Conservation (phyloP, 2,329 filamentous ascomycete species). For the Fusarium verrucosum region DNA sequence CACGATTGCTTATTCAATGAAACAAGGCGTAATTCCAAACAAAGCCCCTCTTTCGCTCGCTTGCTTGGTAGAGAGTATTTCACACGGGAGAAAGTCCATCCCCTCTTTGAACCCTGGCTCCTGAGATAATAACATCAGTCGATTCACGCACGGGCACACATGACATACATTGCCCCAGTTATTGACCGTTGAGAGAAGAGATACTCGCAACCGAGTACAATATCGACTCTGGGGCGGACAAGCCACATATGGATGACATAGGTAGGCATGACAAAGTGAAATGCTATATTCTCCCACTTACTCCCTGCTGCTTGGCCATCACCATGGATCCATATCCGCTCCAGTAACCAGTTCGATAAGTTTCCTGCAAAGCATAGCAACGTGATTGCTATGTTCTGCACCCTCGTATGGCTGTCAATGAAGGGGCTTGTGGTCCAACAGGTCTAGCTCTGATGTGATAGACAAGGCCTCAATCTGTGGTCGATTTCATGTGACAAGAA, state of each 20-base stretch:
- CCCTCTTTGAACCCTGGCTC: constrained; percentile 12
- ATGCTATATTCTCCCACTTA: constrained; percentile 9
- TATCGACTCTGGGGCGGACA: not conserved
- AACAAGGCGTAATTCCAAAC: not conserved
- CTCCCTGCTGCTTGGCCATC: not conserved
- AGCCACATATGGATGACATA: constrained; percentile 4
- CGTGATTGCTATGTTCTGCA: constrained; percentile 5
- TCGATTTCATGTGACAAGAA: constrained; percentile 22
- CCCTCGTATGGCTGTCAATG: constrained; percentile 4
- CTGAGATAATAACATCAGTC: constrained; percentile 25
- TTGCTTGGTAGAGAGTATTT: constrained; percentile 1
- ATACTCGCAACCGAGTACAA: constrained; percentile 5
- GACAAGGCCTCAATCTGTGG: constrained; percentile 4
- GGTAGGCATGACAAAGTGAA: constrained; percentile 8
- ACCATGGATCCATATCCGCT: not conserved
- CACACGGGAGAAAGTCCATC: constrained; percentile 14
- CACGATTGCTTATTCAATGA: not conserved
- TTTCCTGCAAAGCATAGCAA: not conserved
- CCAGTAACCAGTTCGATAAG: not conserved
- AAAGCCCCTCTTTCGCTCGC: constrained; percentile 2
- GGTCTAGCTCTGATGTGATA: not conserved
- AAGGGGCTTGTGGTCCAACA: constrained; percentile 6
- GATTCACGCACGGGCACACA: constrained; percentile 9
- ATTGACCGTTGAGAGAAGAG: constrained; percentile 17
- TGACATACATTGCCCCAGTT: not conserved